A percentile compares a stretch with the other conserved stretches of the same genome.
Conservation (phyloP, 441 rosid genomes). For the Arabidopsis hybrid region DNA sequence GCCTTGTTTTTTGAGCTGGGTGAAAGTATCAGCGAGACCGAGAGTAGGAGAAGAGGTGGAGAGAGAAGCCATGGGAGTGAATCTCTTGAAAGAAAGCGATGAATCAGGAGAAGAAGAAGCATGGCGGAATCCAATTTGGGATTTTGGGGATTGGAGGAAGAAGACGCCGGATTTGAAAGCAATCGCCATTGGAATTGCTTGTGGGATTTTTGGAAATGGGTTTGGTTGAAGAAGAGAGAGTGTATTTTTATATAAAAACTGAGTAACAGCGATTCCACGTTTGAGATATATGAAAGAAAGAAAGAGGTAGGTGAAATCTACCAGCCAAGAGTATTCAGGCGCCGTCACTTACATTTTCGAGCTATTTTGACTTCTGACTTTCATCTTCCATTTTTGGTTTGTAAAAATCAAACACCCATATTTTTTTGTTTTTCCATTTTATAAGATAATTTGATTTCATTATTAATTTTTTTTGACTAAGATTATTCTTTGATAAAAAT, state of each 20-base stretch:
- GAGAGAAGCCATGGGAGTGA: constrained; percentile 65
- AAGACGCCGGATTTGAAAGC: constrained; percentile 66
- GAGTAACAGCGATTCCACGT: constrained; percentile 29
- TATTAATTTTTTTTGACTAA: not conserved
- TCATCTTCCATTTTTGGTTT: not conserved
- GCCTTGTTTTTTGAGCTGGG: constrained; percentile 72
- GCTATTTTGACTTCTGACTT: constrained; percentile 35
- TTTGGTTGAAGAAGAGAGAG: constrained; percentile 12
- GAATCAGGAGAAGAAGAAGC: constrained; percentile 40
- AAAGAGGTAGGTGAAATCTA: constrained; percentile 42
- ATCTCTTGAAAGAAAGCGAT: constrained; percentile 53
- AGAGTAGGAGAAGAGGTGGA: constrained; percentile 52
- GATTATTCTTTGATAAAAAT: not conserved
- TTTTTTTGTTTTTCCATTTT: not conserved
- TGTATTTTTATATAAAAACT: constrained; percentile 1
- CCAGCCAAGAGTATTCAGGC: constrained; percentile 33
- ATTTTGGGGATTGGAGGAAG: constrained; percentile 45
- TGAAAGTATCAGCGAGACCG: constrained; percentile 79
- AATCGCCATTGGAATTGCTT: constrained; percentile 37
- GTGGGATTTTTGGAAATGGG: not conserved
- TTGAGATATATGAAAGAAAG: constrained; percentile 15
- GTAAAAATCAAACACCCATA: not conserved
- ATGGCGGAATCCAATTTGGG: constrained; percentile 37
- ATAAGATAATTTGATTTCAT: not conserved
- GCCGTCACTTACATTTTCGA: constrained; percentile 16